phyloP scores from a whole-genome alignment of 805 yeast species.

The Lipomyces yamadae region DNA sequence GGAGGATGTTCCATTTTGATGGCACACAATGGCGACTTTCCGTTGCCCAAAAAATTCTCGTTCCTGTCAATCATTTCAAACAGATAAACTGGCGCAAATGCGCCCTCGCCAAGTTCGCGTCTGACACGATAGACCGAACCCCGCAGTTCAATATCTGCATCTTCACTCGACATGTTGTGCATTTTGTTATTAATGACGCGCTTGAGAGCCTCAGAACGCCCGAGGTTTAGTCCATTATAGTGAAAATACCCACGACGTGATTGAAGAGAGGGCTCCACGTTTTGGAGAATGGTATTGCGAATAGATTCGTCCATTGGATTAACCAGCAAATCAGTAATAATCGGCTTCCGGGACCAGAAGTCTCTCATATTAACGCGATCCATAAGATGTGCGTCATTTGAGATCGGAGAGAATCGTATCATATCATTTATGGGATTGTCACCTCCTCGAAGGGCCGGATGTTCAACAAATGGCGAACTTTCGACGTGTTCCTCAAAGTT shows the following conservation, averaged over 20 bases:
- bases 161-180: constrained; percentile 3
- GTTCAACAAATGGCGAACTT: constrained; percentile 33
- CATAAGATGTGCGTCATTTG: not conserved
- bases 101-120: constrained; percentile 76
- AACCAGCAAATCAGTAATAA: constrained; percentile 38
- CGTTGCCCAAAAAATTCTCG: constrained; percentile 4
- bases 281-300: constrained; percentile 49
- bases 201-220: constrained; percentile 16
- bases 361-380: not conserved
- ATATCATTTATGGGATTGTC: constrained; percentile 1
- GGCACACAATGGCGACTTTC: constrained; percentile 63
- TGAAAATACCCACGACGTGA: constrained; percentile 45
- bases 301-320: constrained; percentile 56
- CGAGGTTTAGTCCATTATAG: constrained; percentile 43
- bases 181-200: constrained; percentile 17
- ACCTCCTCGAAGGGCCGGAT: constrained; percentile 27
- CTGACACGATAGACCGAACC: constrained; percentile 54
- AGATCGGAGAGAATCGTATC: constrained; percentile 17
- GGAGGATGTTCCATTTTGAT: constrained; percentile 74
- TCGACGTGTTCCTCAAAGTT: constrained; percentile 15
- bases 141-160: constrained; percentile 18
- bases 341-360: constrained; percentile 24
- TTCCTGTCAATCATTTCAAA: constrained; percentile 55
- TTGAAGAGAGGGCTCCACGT: constrained; percentile 48
- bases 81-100: constrained; percentile 74